These are phyloP conservation scores for Lactarius hengduanensis DNA, from an alignment of 768 basidiomycete genomes.

Conservation along the genomic window DNA sequence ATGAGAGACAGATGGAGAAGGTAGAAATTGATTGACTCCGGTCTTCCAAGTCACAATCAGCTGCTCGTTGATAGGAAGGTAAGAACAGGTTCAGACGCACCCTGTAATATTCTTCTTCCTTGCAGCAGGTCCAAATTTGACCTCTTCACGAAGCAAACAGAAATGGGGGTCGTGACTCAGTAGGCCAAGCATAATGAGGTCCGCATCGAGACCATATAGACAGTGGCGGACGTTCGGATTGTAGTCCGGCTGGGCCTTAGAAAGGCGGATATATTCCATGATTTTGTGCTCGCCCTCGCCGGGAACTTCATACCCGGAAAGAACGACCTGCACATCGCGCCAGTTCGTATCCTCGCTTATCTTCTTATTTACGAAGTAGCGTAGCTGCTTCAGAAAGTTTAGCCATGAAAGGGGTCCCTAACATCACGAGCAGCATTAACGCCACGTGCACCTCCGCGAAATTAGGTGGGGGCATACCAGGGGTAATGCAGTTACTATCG, in stretches of 20 bases:
- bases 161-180: constrained; percentile 99
- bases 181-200: constrained; percentile 96
- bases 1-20: constrained; percentile 91
- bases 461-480: constrained; percentile 55
- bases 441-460: not conserved
- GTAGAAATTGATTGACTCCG: constrained; percentile 89
- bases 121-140: constrained; percentile 87
- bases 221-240: constrained; percentile 97
- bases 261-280: constrained; percentile 96
- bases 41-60: constrained; percentile 32
- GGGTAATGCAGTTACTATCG: constrained; percentile 98
- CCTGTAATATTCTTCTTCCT: constrained; percentile 66
- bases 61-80: not conserved
- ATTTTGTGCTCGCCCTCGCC: constrained; percentile 99
- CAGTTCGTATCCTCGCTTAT: constrained; percentile 96
- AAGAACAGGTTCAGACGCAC: constrained; percentile 36
- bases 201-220: constrained; percentile 96
- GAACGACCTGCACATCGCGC: constrained; percentile 86
- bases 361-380: constrained; percentile 98
- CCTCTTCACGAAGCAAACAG: constrained; percentile 95
- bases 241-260: constrained; percentile 93
- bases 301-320: constrained; percentile 97
- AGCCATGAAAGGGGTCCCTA: constrained; percentile 95
- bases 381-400: constrained; percentile 86
- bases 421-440: constrained; percentile 2